Evolutionary conservation across 805 yeast genomes (phyloP).

Genomic region (Wickerhamomyces canadensis): DNA sequence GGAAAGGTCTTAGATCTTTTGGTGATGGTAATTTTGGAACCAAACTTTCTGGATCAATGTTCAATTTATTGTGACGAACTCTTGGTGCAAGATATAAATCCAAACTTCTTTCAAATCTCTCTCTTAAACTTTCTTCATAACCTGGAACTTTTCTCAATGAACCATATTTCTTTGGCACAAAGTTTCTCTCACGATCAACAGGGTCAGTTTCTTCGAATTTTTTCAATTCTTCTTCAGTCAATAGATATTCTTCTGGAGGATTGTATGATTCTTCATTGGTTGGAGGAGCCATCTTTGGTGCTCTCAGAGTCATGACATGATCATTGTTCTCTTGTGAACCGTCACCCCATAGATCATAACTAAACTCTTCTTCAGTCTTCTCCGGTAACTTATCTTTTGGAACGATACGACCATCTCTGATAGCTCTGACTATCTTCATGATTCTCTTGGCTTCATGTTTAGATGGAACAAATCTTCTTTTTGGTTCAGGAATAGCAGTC

Average conservation of each 20-base stretch:
- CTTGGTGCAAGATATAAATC: conserved; percentile 96
- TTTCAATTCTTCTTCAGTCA: conserved; percentile 70
- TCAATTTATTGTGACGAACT: conserved; percentile 82
- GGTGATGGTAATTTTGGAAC: conserved; percentile 97
- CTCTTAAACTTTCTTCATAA: conserved; percentile 78
- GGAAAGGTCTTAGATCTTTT: conserved; percentile 94
- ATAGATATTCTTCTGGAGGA: conserved; percentile 93
- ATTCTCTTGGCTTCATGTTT: conserved; percentile 94
- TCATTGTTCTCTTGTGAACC: conserved; percentile 55
- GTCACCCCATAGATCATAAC: conserved; percentile 85
- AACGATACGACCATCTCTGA: conserved; percentile 90
- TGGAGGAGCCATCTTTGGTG: conserved; percentile 95
- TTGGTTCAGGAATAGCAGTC: conserved; percentile 93
- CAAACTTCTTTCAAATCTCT: conserved; percentile 88
- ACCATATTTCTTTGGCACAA: conserved; percentile 73
- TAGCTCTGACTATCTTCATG: conserved; percentile 94
- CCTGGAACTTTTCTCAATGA: conserved; percentile 93
- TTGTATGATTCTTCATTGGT: conserved; percentile 94
- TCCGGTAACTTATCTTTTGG: conserved; percentile 59
- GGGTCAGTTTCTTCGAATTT: conserved; percentile 69
- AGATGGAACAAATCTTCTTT: conserved; percentile 93
- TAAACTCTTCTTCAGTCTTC: conserved; percentile 41
- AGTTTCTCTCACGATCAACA: conserved; percentile 71
- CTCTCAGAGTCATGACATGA: conserved; percentile 87
- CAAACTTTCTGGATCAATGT: conserved; percentile 93